A percentile compares a stretch with the other conserved stretches of the same genome.
Evolutionary conservation across 306 rosid genomes (phyloP).

Genomic region (Ormosia semicastrata): DNA sequence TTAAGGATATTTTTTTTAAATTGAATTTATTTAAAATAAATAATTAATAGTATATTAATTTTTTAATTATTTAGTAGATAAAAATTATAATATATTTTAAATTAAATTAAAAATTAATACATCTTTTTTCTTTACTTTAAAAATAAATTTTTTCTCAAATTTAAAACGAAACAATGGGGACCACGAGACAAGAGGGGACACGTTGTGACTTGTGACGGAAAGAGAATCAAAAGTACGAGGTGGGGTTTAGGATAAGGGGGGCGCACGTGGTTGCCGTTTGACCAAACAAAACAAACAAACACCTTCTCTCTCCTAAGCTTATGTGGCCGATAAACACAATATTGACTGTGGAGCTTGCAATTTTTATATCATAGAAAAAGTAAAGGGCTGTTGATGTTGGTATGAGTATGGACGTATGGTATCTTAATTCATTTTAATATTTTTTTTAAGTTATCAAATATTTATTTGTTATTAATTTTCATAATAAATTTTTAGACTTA

Average conservation of each 20-base stretch:
- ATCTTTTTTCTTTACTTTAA: no score
- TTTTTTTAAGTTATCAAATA: neutral
- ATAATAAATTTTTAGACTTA: no score
- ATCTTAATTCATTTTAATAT: neutral
- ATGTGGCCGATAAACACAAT: neutral
- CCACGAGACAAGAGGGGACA: slow-evolving; percentile 31
- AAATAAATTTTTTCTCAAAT: neutral
- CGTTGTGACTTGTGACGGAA: slow-evolving; percentile 32
- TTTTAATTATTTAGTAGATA: no score
- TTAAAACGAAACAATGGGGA: neutral
- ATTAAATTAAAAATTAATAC: no score
- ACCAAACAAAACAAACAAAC: slow-evolving; percentile 32
- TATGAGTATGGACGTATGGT: no score
- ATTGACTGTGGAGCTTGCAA: neutral
- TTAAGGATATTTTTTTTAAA: no score
- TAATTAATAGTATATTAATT: no score
- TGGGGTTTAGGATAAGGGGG: slow-evolving; percentile 62
- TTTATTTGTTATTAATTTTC: neutral
- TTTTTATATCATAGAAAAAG: no score
- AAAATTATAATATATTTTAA: no score
- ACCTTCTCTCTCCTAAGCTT: neutral
- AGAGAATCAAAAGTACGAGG: slow-evolving; percentile 28
- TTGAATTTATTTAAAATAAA: no score
- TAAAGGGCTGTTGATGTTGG: no score
- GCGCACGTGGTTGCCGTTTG: slow-evolving; percentile 82